phyloP scores from a whole-genome alignment of 371 early-diverging fungal genomes.

The Mucor ambiguus region DNA sequence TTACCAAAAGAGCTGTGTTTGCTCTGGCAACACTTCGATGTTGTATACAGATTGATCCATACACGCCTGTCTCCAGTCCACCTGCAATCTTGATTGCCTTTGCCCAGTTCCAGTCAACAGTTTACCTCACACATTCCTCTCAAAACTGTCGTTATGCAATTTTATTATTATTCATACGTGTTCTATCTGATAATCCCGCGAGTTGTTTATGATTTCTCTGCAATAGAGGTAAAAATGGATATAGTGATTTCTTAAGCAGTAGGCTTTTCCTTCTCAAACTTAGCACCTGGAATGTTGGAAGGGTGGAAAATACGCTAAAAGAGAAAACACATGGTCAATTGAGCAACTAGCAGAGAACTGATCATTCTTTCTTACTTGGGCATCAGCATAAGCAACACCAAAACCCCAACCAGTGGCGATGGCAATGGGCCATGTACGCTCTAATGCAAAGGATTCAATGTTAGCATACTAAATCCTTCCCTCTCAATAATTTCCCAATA shows the following conservation, averaged over 20 bases:
- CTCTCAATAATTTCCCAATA: background rate
- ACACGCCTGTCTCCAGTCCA: too few relatives aligned
- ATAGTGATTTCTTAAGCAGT: conserved; percentile 30
- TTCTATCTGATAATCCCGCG: background rate
- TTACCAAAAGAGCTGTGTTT: too few relatives aligned
- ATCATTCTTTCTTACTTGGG: conserved; percentile 53
- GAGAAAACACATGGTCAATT: background rate
- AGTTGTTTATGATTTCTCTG: background rate
- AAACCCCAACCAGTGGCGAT: conserved; percentile 86
- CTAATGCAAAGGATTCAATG: conserved; percentile 36
- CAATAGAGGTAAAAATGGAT: background rate
- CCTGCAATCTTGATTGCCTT: too few relatives aligned
- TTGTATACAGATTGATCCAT: too few relatives aligned
- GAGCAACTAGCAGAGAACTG: background rate
- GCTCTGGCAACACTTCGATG: too few relatives aligned
- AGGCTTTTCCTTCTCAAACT: conserved; percentile 52
- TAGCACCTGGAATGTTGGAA: conserved; percentile 47
- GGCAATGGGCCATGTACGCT: conserved; percentile 90
- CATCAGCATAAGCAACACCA: conserved; percentile 88
- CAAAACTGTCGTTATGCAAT: background rate
- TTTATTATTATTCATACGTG: background rate
- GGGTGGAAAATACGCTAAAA: conserved; percentile 53
- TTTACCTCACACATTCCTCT: too few relatives aligned
- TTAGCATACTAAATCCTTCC: background rate
- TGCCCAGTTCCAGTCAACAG: too few relatives aligned